A percentile compares a stretch with the other conserved stretches of the same genome.
phyloP scores from a whole-genome alignment of 495 filamentous ascomycete species.

The Neurospora cerealis region DNA sequence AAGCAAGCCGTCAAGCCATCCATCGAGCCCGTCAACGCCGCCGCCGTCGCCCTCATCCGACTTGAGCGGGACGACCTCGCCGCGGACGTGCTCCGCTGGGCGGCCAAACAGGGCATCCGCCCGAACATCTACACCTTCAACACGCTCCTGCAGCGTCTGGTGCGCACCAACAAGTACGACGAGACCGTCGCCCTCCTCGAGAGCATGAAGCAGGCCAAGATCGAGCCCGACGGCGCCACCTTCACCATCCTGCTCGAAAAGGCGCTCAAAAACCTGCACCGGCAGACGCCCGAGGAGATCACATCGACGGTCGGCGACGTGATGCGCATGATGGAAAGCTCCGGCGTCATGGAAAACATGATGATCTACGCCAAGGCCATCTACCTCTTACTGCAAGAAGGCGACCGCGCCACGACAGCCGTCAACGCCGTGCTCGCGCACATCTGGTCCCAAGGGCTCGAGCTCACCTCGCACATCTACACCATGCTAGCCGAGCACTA shows the following conservation, averaged over 20 bases:
- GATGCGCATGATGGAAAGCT: conserved; percentile 41
- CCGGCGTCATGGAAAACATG: conserved; percentile 44
- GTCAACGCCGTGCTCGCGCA: conserved; percentile 51
- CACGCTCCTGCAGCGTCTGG: conserved; percentile 46
- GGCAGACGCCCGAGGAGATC: conserved; percentile 19
- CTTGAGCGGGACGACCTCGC: conserved; percentile 23
- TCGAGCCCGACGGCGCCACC: conserved; percentile 30
- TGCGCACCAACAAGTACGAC: conserved; percentile 32
- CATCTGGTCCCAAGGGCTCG: conserved; percentile 42
- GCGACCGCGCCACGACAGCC: conserved; percentile 31
- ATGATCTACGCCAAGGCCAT: conserved; percentile 55
- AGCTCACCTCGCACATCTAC: conserved; percentile 52
- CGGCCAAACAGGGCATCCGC: conserved; percentile 41
- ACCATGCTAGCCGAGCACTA: conserved; percentile 61
- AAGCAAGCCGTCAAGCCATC: conserved; percentile 40
- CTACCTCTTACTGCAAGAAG: conserved; percentile 43
- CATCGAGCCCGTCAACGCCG: conserved; percentile 55
- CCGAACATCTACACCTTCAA: conserved; percentile 62
- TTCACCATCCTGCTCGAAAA: conserved; percentile 35
- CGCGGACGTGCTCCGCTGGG: conserved; percentile 48
- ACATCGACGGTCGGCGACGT: conserved; percentile 25
- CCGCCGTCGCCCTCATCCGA: conserved; percentile 34
- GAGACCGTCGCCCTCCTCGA: conserved; percentile 33
- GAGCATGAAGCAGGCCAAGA: conserved; percentile 23
- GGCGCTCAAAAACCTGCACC: conserved; percentile 15